These are phyloP conservation scores for Vachellia collinsii DNA, from an alignment of 306 rosid genomes.

Conservation along the genomic window DNA sequence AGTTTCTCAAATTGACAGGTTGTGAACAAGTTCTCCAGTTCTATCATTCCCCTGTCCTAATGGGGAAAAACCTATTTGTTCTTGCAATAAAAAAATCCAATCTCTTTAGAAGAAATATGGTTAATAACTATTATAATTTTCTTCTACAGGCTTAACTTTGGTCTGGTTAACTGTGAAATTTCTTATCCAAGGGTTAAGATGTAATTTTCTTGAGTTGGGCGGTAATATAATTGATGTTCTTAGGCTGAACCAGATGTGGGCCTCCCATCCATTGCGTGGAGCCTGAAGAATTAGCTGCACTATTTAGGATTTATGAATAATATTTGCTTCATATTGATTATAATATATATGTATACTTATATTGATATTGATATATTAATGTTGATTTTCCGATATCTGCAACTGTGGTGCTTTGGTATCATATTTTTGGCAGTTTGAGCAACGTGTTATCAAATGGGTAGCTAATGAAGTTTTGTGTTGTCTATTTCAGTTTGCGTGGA, in stretches of 20 bases:
- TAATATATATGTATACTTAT: neutral
- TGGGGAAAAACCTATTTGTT: neutral
- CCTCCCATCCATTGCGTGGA: neutral
- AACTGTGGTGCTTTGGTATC: conserved; percentile 1
- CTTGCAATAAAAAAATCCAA: neutral
- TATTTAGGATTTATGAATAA: neutral
- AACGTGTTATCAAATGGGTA: conserved; percentile 29
- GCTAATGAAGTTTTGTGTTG: conserved; percentile 31
- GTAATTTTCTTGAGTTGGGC: conserved; percentile 7
- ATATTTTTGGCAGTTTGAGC: conserved; percentile 13
- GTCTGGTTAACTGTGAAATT: conserved; percentile 1
- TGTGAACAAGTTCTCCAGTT: neutral
- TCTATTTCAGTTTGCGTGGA: conserved; percentile 75
- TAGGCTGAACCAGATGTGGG: neutral
- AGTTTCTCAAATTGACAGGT: neutral
- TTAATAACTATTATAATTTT: neutral
- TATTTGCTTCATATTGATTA: neutral
- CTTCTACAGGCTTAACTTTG: conserved; percentile 10
- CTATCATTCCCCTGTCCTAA: neutral
- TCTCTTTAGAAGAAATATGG: neutral
- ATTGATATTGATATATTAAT: neutral
- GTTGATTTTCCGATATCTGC: neutral
- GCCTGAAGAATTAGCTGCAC: neutral
- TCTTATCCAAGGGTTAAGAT: conserved; percentile 12
- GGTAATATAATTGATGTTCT: neutral